phyloP scores from a whole-genome alignment of 2,329 filamentous ascomycete genomes.

The Aspergillus fructus region DNA sequence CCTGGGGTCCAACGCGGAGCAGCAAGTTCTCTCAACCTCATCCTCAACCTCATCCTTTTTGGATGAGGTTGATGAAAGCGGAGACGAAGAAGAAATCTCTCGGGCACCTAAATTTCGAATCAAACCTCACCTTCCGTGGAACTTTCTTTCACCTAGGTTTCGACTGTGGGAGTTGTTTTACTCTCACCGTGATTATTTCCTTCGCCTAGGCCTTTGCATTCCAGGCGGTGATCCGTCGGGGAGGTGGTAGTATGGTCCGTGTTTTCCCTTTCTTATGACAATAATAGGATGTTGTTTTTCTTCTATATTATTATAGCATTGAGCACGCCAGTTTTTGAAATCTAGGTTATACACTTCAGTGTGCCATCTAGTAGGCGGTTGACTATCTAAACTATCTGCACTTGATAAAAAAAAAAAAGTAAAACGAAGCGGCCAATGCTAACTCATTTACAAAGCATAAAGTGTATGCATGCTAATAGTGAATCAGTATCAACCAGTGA shows the following conservation, averaged over 20 bases:
- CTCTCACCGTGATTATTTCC: conserved; percentile 95
- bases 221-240: conserved; percentile 61
- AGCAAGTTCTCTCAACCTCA: background rate
- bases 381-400: background rate
- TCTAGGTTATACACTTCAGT: background rate
- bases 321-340: background rate
- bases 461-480: background rate
- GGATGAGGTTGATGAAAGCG: background rate
- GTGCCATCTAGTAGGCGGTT: background rate
- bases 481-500: background rate
- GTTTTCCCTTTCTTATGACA: background rate
- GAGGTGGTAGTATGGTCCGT: background rate
- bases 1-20: background rate
- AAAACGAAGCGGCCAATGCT: background rate
- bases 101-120: background rate
- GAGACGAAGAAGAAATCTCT: background rate
- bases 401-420: background rate
- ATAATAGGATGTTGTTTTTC: background rate
- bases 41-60: background rate
- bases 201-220: conserved; percentile 84
- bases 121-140: conserved; percentile 16
- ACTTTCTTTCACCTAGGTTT: conserved; percentile 51
- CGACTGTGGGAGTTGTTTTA: conserved; percentile 93
- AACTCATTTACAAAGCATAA: background rate
- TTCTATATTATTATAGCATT: background rate